A percentile compares a stretch with the other conserved stretches of the same genome.
These are phyloP conservation scores for Aspergillus hancockii DNA, from an alignment of 495 filamentous ascomycete genomes.

Conservation along the genomic window DNA sequence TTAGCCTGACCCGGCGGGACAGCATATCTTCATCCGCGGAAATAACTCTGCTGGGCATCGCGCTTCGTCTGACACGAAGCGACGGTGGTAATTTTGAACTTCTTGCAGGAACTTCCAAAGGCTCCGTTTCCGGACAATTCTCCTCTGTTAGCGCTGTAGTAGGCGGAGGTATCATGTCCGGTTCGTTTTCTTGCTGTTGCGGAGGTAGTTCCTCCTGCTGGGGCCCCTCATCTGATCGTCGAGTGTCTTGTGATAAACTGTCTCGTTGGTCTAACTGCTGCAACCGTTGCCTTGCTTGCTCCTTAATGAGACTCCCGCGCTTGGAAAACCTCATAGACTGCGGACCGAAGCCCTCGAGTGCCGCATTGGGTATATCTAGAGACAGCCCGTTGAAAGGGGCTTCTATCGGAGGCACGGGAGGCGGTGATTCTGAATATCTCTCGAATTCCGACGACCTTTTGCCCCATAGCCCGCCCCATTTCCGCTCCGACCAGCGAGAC, in stretches of 20 bases:
- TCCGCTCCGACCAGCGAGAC: conserved; percentile 47
- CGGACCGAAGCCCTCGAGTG: conserved; percentile 52
- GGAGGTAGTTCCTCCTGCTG: neutral
- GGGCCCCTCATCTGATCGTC: neutral
- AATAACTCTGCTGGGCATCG: conserved; percentile 36
- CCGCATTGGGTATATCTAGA: conserved; percentile 56
- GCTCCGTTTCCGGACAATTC: conserved; percentile 24
- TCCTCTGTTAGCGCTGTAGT: conserved; percentile 7
- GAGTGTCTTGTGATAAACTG: conserved; percentile 7
- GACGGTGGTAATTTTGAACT: conserved; percentile 34
- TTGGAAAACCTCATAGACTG: conserved; percentile 60
- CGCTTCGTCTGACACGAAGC: conserved; percentile 38
- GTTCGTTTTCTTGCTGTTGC: conserved; percentile 10
- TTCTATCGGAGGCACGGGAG: conserved; percentile 39
- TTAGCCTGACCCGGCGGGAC: conserved; percentile 83
- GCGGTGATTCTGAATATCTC: conserved; percentile 30
- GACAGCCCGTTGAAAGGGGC: conserved; percentile 53
- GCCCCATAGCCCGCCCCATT: conserved; percentile 37
- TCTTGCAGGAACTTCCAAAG: conserved; percentile 41
- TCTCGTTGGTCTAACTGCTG: conserved; percentile 22
- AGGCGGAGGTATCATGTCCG: conserved; percentile 1
- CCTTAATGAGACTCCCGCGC: conserved; percentile 49
- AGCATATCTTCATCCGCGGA: conserved; percentile 83
- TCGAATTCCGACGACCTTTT: conserved; percentile 42
- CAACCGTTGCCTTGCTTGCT: conserved; percentile 26